Percentiles rank a stretch among this genome's conserved stretches.
These are phyloP conservation scores for Helicostylum pulchrum DNA, from an alignment of 192 early-diverging fungal genomes.

Conservation along the genomic window DNA sequence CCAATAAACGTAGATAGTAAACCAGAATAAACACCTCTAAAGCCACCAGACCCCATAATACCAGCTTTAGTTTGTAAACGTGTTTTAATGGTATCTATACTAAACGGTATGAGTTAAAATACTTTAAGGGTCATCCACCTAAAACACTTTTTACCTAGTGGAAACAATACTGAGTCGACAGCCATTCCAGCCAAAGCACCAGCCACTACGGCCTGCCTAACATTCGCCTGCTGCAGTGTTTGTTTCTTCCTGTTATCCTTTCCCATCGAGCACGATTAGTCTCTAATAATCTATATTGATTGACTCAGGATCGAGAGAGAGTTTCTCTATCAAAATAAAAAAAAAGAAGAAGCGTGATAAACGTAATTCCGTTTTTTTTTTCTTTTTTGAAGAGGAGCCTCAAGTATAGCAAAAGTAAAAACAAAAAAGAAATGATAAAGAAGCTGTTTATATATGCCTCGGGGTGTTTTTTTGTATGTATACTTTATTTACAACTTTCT, in stretches of 20 bases:
- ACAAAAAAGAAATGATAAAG: too few species aligned
- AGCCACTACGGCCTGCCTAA: constrained; percentile 57
- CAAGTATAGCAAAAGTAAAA: too few species aligned
- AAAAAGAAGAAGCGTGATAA: neutral
- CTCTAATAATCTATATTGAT: neutral
- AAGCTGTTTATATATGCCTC: too few species aligned
- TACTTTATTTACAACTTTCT: neutral
- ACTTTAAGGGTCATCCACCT: neutral
- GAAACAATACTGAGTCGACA: constrained; percentile 87
- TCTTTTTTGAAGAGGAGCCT: neutral
- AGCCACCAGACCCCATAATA: constrained; percentile 79
- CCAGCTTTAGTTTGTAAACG: constrained; percentile 83
- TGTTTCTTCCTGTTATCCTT: constrained; percentile 4
- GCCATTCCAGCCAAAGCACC: constrained; percentile 91
- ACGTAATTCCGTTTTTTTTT: neutral
- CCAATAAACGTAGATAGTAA: constrained; percentile 85
- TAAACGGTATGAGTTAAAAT: neutral
- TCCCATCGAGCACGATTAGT: constrained; percentile 1
- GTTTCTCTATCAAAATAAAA: constrained; percentile 1
- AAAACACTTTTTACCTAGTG: constrained; percentile 44
- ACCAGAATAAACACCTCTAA: constrained; percentile 86
- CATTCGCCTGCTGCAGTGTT: constrained; percentile 23
- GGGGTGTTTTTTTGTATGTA: too few species aligned
- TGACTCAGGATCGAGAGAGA: neutral
- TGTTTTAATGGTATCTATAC: constrained; percentile 89